phyloP scores from a whole-genome alignment of 2,329 filamentous ascomycete genomes.

The Alternaria viburni region DNA sequence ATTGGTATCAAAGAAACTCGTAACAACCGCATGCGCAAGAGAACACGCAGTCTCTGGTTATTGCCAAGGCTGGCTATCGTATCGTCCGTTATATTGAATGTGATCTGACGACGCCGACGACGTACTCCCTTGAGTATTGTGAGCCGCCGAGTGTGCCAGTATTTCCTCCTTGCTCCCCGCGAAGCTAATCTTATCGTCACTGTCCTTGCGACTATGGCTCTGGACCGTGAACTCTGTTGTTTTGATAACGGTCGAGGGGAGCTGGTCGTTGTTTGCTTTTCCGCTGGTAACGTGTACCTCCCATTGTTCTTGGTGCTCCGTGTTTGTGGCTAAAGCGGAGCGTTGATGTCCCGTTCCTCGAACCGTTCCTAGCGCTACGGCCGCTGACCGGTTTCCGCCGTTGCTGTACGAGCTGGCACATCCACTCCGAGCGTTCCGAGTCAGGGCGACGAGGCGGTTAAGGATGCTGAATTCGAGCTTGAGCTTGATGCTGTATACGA shows the following conservation, averaged over 20 bases:
- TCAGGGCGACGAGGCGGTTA: slow-evolving; percentile 37
- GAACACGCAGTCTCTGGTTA: not conserved
- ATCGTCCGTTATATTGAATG: slow-evolving; percentile 9
- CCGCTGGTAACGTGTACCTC: slow-evolving; percentile 23
- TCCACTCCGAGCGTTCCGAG: slow-evolving; percentile 4
- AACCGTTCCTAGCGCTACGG: slow-evolving; percentile 20
- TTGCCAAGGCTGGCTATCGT: slow-evolving; percentile 11
- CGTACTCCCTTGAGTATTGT: slow-evolving; percentile 12
- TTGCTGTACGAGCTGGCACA: slow-evolving; percentile 21
- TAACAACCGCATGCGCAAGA: not conserved
- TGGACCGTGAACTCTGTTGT: slow-evolving; percentile 29
- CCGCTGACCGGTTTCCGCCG: slow-evolving; percentile 4
- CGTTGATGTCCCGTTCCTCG: slow-evolving; percentile 12
- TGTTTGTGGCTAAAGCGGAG: slow-evolving; percentile 11
- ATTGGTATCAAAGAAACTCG: slow-evolving; percentile 1
- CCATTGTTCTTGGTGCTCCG: slow-evolving; percentile 14
- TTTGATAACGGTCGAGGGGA: slow-evolving; percentile 21
- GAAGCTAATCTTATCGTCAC: slow-evolving; percentile 10
- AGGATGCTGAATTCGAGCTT: slow-evolving; percentile 63
- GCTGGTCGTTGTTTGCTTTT: slow-evolving; percentile 7
- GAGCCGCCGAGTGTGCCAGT: slow-evolving; percentile 8
- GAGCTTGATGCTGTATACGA: slow-evolving; percentile 54
- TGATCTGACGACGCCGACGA: slow-evolving; percentile 22
- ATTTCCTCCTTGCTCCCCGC: slow-evolving; percentile 24
- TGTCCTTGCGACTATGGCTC: slow-evolving; percentile 22